Evolutionary conservation across 179 eudicot species (phyloP).

Genomic region (Carnegiea gigantea): DNA sequence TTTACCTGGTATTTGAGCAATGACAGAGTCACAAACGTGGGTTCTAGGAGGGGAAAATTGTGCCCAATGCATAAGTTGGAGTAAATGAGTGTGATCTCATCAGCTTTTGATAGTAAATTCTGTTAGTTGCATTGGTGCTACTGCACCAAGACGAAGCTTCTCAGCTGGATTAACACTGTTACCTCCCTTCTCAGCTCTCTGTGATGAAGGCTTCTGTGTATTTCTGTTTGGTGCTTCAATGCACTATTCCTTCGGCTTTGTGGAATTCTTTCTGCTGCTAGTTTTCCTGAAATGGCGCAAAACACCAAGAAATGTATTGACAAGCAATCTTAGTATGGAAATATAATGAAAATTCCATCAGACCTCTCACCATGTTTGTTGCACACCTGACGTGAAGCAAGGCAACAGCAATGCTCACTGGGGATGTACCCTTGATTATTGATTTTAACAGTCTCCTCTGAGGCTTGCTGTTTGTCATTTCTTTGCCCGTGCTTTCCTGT

Average conservation of each 20-base stretch:
- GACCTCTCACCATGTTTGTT: background rate
- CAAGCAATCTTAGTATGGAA: background rate
- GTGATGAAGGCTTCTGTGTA: constrained; percentile 21
- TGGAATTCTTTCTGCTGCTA: constrained; percentile 24
- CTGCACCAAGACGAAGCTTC: constrained; percentile 38
- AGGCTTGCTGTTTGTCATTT: constrained; percentile 32
- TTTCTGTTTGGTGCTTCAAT: constrained; percentile 20
- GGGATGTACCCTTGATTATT: constrained; percentile 59
- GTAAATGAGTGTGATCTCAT: background rate
- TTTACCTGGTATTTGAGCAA: background rate
- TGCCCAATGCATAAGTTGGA: too few species aligned
- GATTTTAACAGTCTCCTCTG: constrained; percentile 45
- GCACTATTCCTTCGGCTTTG: constrained; percentile 11
- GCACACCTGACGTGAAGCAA: constrained; percentile 59
- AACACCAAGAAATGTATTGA: background rate
- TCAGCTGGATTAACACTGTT: constrained; percentile 54
- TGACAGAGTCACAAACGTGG: background rate
- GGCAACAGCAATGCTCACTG: constrained; percentile 52
- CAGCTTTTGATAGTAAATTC: background rate
- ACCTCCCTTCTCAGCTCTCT: constrained; percentile 28
- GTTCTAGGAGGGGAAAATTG: too few species aligned
- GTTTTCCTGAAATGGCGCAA: constrained; percentile 26
- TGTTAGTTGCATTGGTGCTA: background rate
- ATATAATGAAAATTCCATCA: background rate
- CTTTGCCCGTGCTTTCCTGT: constrained; percentile 3